These are phyloP conservation scores for Clavispora fructus DNA, from an alignment of 805 yeast species.

Conservation along the genomic window DNA sequence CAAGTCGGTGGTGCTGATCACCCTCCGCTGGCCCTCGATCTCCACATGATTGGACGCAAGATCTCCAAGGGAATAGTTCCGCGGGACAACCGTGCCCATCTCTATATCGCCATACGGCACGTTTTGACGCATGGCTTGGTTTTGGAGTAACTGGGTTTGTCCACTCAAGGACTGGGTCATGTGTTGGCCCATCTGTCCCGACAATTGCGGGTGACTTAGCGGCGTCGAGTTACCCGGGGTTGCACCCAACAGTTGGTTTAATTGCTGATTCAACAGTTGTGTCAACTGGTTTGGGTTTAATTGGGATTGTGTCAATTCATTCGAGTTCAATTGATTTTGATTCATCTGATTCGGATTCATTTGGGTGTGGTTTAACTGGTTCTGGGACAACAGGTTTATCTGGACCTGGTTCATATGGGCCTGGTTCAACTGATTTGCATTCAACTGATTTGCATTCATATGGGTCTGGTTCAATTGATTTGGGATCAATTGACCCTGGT, in stretches of 20 bases:
- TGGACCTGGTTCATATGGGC: neutral
- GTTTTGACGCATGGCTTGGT: slow-evolving; percentile 5
- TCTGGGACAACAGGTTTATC: neutral
- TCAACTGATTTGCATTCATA: neutral
- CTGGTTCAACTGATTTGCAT: neutral
- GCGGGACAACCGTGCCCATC: slow-evolving; percentile 4
- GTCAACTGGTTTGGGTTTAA: neutral
- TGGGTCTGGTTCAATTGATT: neutral
- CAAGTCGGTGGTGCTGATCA: slow-evolving; percentile 30
- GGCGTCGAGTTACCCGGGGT: neutral
- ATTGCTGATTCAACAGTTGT: neutral
- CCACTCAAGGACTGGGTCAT: neutral
- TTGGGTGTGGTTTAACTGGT: neutral
- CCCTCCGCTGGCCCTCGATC: slow-evolving; percentile 18
- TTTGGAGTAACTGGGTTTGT: slow-evolving; percentile 11
- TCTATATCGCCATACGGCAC: slow-evolving; percentile 6
- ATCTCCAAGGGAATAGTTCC: slow-evolving; percentile 1
- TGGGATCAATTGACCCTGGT: neutral
- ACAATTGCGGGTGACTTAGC: neutral
- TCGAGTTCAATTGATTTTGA: neutral
- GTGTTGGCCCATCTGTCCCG: neutral
- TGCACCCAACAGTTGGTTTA: neutral
- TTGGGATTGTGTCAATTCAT: neutral
- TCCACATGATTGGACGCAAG: neutral
- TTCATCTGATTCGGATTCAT: neutral